Evolutionary conservation across 2,329 filamentous ascomycete species (phyloP), one percentile per base, ranked within the genome.

Genomic region (Monosporascus ibericus): DNA sequence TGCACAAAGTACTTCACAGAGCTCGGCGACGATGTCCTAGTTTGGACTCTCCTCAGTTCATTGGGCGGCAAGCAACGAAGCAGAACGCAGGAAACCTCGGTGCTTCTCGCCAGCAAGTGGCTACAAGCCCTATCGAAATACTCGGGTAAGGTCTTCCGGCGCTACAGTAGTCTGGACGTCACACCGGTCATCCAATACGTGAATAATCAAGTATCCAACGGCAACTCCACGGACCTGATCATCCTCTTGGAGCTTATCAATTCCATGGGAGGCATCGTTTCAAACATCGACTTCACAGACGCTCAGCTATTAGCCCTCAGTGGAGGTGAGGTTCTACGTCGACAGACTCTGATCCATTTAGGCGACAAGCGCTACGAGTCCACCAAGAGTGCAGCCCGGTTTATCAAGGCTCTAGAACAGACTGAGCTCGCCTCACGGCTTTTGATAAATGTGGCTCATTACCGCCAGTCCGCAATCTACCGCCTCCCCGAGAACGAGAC

Each of bases 1-100:
- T 96, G 92, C 64, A 91, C 90, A 39, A 87, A 90, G 62, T 96
- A 96, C 67, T 96, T 97, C 61, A 96, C 92, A 1, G 85, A 89
- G 51, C 75, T 99, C 38, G 92, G 90, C 0, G 96, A 96, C 66
- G 94, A 99, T 68, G 89, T 96, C 34, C 77, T 99, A 44, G 88
- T 90, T 3, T 99, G 92, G 91, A 90, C 90, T 20, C 76, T 99
- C 44, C 83, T 99, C 70, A 95, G 85, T 64, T 84, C 84, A 2
- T 72, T 87, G 14, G 76, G 74, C 36, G 81, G 81, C 48, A 82
- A 84, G 58, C 77, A 79, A 50, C 76, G 84, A 63, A 85, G 82
- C 63, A 76, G 84, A 37, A 85, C 80, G 5, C 82, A 84, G 60
- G 79, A 78, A 25, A 77, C 79, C 46, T 84, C 83, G 36, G 79